Base-by-base conservation (phyloP, 768 basidiomycete species). In the Collybia mongolica region DNA sequence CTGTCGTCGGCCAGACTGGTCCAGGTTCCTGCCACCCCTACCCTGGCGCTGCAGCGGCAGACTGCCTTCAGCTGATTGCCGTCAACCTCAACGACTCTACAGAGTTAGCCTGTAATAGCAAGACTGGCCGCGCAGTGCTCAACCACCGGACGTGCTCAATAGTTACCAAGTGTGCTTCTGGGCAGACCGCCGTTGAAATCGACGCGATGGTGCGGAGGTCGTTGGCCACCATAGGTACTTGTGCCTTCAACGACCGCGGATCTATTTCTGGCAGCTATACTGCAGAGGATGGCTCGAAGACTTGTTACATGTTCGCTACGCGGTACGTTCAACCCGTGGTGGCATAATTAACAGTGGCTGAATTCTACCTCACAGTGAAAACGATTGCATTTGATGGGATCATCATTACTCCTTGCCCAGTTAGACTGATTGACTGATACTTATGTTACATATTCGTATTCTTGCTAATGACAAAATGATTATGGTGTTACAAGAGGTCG, bases 201-300 rank as follows among this genome's bases (percentile, higher is more conserved):
- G 45, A 47, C 14, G 35, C 28, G 1, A 32, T 28, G 18, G 39
- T 47, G 2, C 37, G 51, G 18, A 19, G 51, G 24, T 22, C 28
- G 20, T 23, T 52, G 39, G 46, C 51, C 6, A 37, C 26, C 9
- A 52, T 52, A n/a, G 51, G 51, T 7, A 4, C 1, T 14, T 52
- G 51, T 17, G 51, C 51, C 19, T 46, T 52, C 20, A 46, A n/a
- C 18, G 51, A 52, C 32, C 17, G 7, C 14, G 44, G 45, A 4
- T 47, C 51, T 22, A 52, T 52, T 47, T 52, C 44, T 15, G 44
- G 51, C 17, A 22, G 35, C 23, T 52, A 52, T 45, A 17, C 26
- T 6, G 45, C 45, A 12, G 51, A 47, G 2, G 38, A 41, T 35
- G 51, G 51, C 12, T 11, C 26, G 3, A 46, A 46, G 51, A 52